Evolutionary conservation across 1,284 basidiomycete species (phyloP).

Genomic region (Papiliotrema nemorosa): DNA sequence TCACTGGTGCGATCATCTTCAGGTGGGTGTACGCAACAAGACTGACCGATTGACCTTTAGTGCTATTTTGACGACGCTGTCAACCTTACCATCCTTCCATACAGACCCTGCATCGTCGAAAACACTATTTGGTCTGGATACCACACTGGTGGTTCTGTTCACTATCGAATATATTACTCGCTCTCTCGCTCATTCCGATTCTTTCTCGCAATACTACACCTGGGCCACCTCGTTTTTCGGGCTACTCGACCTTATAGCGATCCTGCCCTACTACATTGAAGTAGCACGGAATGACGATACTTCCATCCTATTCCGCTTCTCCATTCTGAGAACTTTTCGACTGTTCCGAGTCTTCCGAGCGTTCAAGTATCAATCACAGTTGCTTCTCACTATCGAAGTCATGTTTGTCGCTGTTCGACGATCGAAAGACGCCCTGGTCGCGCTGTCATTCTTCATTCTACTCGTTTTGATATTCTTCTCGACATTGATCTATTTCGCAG

Average conservation of each 20-base stretch:
- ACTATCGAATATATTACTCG: slow-evolving; percentile 61
- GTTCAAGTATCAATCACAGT: slow-evolving; percentile 62
- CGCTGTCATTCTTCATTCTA: slow-evolving; percentile 80
- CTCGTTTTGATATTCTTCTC: slow-evolving; percentile 82
- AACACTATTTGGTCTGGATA: slow-evolving; percentile 71
- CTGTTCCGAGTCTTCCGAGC: slow-evolving; percentile 80
- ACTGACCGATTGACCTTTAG: slow-evolving; percentile 50
- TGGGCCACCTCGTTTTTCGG: slow-evolving; percentile 66
- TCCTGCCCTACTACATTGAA: slow-evolving; percentile 82
- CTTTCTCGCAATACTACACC: slow-evolving; percentile 44
- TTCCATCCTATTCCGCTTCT: slow-evolving; percentile 79
- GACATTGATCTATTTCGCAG: slow-evolving; percentile 80
- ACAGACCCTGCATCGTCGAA: slow-evolving; percentile 58
- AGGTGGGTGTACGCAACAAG: slow-evolving; percentile 29
- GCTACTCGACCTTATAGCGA: slow-evolving; percentile 75
- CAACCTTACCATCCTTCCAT: slow-evolving; percentile 79
- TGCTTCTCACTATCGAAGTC: slow-evolving; percentile 83
- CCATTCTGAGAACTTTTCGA: slow-evolving; percentile 71
- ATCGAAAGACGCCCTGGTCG: slow-evolving; percentile 78
- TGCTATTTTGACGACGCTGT: slow-evolving; percentile 74
- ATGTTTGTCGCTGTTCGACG: slow-evolving; percentile 84
- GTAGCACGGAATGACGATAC: slow-evolving; percentile 78
- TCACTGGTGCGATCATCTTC: slow-evolving; percentile 47
- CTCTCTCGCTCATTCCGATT: slow-evolving; percentile 49
- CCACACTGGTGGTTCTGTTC: slow-evolving; percentile 75